phyloP scores from a whole-genome alignment of 495 filamentous ascomycete genomes.

The Staphylotrichum longicolle region DNA sequence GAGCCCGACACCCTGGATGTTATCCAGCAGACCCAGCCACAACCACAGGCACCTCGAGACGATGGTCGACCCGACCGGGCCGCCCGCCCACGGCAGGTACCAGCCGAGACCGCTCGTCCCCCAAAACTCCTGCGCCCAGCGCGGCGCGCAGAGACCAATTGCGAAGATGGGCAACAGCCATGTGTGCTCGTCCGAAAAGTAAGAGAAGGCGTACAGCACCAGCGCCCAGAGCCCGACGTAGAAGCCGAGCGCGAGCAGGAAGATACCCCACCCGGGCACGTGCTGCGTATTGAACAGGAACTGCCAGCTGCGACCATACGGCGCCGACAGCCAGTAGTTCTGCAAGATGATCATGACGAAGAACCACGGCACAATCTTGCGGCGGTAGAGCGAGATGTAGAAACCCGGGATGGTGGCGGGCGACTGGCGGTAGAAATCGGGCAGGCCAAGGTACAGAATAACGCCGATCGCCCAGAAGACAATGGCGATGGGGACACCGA shows the following conservation, averaged over 20 bases:
- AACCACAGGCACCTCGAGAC: conserved; percentile 59
- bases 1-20: conserved; percentile 59
- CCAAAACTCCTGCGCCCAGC: conserved; percentile 69
- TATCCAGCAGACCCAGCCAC: conserved; percentile 63
- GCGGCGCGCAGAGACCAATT: conserved; percentile 59
- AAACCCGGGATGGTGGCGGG: conserved; percentile 66
- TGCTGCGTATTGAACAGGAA: conserved; percentile 57
- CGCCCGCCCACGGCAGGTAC: conserved; percentile 60
- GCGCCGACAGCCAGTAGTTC: conserved; percentile 63
- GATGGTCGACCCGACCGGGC: conserved; percentile 49
- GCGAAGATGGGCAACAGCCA: conserved; percentile 69
- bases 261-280: conserved; percentile 52
- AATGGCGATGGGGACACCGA: conserved; percentile 51
- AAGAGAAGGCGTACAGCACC: conserved; percentile 48
- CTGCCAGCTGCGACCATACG: conserved; percentile 62
- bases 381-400: conserved; percentile 54
- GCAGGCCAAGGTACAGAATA: conserved; percentile 56
- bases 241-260: conserved; percentile 55
- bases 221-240: conserved; percentile 57
- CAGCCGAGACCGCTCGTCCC: conserved; percentile 54
- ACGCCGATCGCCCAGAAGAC: conserved; percentile 53
- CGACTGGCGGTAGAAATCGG: conserved; percentile 63
- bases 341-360: conserved; percentile 62
- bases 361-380: conserved; percentile 62
- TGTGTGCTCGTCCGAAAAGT: conserved; percentile 52